These are phyloP conservation scores for Cicer judaicum DNA, from an alignment of 306 rosid species.

Conservation along the genomic window DNA sequence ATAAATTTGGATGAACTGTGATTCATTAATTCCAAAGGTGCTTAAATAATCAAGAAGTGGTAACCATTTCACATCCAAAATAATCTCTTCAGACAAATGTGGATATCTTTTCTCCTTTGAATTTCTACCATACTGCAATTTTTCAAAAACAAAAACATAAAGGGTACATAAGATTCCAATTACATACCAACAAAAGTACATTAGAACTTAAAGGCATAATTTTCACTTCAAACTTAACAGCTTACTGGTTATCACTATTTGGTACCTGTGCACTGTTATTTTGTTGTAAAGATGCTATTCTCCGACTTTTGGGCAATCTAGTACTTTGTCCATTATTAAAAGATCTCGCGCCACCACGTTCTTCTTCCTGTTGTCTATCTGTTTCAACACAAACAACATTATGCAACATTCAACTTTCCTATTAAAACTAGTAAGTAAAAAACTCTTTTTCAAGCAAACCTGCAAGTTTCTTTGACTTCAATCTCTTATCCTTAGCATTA, in stretches of 20 bases:
- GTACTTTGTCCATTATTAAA: constrained; percentile 44
- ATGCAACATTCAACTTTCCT: constrained; percentile 21
- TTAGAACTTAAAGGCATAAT: constrained; percentile 10
- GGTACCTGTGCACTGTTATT: constrained; percentile 66
- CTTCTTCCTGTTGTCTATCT: constrained; percentile 45
- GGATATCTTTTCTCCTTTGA: constrained; percentile 66
- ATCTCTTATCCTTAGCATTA: constrained; percentile 56
- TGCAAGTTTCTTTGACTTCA: constrained; percentile 46
- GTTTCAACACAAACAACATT: constrained; percentile 50
- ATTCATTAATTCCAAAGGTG: constrained; percentile 88
- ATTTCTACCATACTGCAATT: constrained; percentile 60
- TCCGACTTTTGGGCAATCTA: constrained; percentile 45
- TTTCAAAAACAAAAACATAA: constrained; percentile 5
- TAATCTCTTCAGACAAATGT: constrained; percentile 70
- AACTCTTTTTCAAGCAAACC: constrained; percentile 34
- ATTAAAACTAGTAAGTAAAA: neutral
- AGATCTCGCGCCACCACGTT: constrained; percentile 50
- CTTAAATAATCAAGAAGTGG: constrained; percentile 93
- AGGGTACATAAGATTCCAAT: constrained; percentile 13
- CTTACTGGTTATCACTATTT: constrained; percentile 17
- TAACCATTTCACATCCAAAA: constrained; percentile 74
- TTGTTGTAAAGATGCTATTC: constrained; percentile 44
- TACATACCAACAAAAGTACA: constrained; percentile 23
- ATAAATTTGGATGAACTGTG: constrained; percentile 91
- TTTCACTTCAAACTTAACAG: constrained; percentile 26